Conservation (phyloP, 2,329 filamentous ascomycete genomes). For the Grosmannia huntii region DNA sequence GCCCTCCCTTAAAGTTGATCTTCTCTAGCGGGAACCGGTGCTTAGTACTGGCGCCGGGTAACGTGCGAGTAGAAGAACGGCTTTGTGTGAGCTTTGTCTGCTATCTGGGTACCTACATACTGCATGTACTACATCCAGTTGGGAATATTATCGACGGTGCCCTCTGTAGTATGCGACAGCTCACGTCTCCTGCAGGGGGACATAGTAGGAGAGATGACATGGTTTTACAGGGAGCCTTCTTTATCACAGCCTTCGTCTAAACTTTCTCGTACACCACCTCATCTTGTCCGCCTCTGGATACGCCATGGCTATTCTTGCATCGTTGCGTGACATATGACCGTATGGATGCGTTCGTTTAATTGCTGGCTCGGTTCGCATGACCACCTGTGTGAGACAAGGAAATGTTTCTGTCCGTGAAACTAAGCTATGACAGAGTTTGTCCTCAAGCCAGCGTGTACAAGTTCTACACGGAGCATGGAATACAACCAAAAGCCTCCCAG, state of each 20-base stretch:
- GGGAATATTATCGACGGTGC: background rate
- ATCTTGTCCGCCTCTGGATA: background rate
- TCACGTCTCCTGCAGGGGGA: too few relatives aligned
- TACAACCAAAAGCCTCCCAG: background rate
- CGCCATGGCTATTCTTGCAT: background rate
- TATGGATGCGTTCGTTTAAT: background rate
- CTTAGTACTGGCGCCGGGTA: background rate
- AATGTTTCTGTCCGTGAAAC: background rate
- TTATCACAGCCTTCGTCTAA: background rate
- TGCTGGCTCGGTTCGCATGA: background rate
- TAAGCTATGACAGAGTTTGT: background rate
- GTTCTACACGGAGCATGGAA: background rate
- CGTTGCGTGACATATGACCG: background rate
- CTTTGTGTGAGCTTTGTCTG: too few relatives aligned
- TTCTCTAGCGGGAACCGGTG: background rate
- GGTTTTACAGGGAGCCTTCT: background rate
- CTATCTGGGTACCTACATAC: background rate
- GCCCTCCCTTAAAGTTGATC: background rate
- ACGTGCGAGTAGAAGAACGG: background rate
- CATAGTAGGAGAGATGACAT: too few relatives aligned
- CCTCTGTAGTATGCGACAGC: too few relatives aligned
- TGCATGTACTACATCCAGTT: background rate
- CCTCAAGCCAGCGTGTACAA: background rate
- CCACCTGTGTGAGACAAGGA: background rate
- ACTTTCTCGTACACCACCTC: background rate